Conservation (phyloP, 805 yeast species). For the Saccharomycopsis lassenensis region DNA sequence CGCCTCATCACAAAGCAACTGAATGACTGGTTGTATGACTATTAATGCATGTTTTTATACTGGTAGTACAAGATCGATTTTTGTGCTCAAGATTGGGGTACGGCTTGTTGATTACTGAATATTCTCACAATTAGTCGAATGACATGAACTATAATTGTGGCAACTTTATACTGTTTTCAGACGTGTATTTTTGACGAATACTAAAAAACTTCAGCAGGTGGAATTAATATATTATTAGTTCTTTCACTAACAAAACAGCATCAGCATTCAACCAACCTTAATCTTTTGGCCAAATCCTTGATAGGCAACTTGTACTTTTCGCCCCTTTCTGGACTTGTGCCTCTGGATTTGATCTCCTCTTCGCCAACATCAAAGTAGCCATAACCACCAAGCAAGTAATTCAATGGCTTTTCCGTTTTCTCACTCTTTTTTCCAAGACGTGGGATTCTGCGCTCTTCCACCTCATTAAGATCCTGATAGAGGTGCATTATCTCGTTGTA, state of each 20-base stretch:
- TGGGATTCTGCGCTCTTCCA: constrained; percentile 19
- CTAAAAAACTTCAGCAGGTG: too few species aligned
- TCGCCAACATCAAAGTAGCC: constrained; percentile 71
- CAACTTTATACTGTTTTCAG: too few species aligned
- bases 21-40: too few species aligned
- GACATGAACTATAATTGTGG: too few species aligned
- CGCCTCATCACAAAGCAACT: too few species aligned
- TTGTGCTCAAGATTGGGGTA: too few species aligned
- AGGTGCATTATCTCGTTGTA: constrained; percentile 46
- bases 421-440: neutral
- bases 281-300: neutral
- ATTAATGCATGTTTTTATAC: too few species aligned
- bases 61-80: too few species aligned
- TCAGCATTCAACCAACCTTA: neutral
- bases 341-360: constrained; percentile 48
- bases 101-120: too few species aligned
- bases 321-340: constrained; percentile 4
- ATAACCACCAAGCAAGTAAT: constrained; percentile 63
- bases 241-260: too few species aligned
- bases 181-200: too few species aligned
- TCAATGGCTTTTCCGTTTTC: constrained; percentile 19
- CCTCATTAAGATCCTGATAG: constrained; percentile 25
- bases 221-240: neutral
- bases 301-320: neutral
- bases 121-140: too few species aligned